Conservation (phyloP, 176 grass and related monocot genomes). For the Carex scoparia region DNA sequence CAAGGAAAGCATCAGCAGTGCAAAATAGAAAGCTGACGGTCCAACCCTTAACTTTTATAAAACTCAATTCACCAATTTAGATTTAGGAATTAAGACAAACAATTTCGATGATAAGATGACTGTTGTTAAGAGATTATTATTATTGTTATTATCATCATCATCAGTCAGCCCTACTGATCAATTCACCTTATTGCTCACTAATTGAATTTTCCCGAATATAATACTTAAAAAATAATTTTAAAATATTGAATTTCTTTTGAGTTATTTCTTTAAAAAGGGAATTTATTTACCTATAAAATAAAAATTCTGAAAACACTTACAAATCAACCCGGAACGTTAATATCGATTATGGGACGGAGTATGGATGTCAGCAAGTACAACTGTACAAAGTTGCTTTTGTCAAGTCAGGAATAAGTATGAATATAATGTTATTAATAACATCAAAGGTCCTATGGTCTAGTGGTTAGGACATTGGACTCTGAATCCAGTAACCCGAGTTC, state of each 20-base stretch:
- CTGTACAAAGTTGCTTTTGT: too few species aligned
- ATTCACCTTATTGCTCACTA: background rate
- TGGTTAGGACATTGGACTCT: constrained; percentile 31
- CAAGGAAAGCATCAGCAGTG: too few species aligned
- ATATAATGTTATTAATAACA: background rate
- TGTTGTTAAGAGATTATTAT: too few species aligned
- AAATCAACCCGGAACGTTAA: background rate
- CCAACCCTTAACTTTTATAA: too few species aligned
- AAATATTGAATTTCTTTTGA: background rate
- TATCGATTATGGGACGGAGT: background rate
- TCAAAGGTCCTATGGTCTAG: constrained; percentile 23
- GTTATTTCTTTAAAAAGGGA: background rate
- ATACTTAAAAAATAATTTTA: background rate
- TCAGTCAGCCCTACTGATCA: too few species aligned
- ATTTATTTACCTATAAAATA: background rate
- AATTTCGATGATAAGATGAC: too few species aligned
- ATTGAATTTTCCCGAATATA: background rate
- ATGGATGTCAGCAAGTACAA: too few species aligned
- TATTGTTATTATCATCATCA: too few species aligned
- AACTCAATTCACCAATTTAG: too few species aligned
- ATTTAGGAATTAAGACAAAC: too few species aligned
- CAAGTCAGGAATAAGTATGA: too few species aligned
- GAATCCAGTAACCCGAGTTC: constrained; percentile 32
- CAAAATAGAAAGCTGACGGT: too few species aligned
- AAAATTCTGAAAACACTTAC: background rate